phyloP scores from a whole-genome alignment of 1,284 basidiomycete genomes.

The Cronartium quercuum region DNA sequence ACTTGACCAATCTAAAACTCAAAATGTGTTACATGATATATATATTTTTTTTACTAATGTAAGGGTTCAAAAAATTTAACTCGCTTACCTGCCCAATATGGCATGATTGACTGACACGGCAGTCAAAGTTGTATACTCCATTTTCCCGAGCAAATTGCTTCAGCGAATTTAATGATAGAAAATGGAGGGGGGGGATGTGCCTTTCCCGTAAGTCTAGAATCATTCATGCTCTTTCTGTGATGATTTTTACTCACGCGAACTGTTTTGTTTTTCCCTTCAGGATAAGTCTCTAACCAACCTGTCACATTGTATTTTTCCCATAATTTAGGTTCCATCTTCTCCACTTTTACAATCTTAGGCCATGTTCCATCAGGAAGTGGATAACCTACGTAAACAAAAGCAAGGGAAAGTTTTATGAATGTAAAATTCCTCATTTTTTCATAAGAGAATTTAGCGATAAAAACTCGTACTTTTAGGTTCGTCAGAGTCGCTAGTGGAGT shows the following conservation, averaged over 20 bases:
- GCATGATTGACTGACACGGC: not conserved
- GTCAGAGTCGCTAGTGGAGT: too few relatives aligned
- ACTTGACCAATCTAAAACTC: not conserved
- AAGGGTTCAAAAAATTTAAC: not conserved
- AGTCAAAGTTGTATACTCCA: not conserved
- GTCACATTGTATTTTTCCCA: conserved; percentile 22
- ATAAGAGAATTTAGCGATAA: too few relatives aligned
- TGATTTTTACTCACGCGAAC: conserved; percentile 6
- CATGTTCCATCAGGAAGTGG: not conserved
- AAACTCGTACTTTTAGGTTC: too few relatives aligned
- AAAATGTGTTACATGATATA: not conserved
- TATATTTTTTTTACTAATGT: not conserved
- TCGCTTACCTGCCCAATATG: conserved; percentile 2
- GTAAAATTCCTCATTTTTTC: too few relatives aligned
- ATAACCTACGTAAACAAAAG: not conserved
- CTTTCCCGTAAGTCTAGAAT: too few relatives aligned
- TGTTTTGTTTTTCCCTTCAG: not conserved
- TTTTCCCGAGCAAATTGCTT: not conserved
- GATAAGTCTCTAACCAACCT: conserved; percentile 13
- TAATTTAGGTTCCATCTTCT: conserved; percentile 6
- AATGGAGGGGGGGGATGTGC: not conserved
- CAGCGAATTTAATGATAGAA: not conserved
- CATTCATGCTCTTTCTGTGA: too few relatives aligned
- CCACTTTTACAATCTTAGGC: conserved; percentile 1
- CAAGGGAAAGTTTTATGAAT: not conserved